Evolutionary conservation across 345 rosid species (phyloP).

Genomic region (Abelmoschus esculentus): DNA sequence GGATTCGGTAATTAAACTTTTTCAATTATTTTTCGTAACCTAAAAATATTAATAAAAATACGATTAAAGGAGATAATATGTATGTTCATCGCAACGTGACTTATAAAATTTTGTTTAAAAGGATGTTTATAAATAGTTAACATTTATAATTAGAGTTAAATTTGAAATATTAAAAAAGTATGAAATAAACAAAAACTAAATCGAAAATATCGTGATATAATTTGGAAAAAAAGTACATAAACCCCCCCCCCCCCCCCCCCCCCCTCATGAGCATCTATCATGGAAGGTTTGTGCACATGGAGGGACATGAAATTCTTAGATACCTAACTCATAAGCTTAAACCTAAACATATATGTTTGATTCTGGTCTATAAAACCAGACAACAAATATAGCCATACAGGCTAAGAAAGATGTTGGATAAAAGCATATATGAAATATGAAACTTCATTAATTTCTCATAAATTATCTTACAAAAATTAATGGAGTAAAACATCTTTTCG

Average conservation of each 20-base stretch:
- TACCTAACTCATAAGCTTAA: constrained; percentile 1
- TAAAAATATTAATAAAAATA: too few species aligned
- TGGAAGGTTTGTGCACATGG: not conserved
- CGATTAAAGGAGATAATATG: too few species aligned
- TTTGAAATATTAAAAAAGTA: too few species aligned
- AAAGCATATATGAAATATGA: not conserved
- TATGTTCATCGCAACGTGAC: not conserved
- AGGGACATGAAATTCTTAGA: not conserved
- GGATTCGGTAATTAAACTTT: not conserved
- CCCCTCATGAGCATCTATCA: not conserved
- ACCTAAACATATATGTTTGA: not conserved
- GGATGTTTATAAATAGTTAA: not conserved
- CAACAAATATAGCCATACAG: not conserved
- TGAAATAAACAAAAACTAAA: not conserved
- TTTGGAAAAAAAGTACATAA: not conserved
- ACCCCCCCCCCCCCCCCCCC: too few species aligned
- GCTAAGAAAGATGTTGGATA: not conserved
- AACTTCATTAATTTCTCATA: not conserved
- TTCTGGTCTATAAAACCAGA: not conserved
- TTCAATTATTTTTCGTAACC: not conserved
- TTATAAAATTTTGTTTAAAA: not conserved
- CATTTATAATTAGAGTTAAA: not conserved
- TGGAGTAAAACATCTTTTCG: not conserved
- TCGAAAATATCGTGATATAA: not conserved
- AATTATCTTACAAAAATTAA: not conserved